Base-by-base conservation (phyloP, 305 asterid species). In the Fraxinus sp. region DNA sequence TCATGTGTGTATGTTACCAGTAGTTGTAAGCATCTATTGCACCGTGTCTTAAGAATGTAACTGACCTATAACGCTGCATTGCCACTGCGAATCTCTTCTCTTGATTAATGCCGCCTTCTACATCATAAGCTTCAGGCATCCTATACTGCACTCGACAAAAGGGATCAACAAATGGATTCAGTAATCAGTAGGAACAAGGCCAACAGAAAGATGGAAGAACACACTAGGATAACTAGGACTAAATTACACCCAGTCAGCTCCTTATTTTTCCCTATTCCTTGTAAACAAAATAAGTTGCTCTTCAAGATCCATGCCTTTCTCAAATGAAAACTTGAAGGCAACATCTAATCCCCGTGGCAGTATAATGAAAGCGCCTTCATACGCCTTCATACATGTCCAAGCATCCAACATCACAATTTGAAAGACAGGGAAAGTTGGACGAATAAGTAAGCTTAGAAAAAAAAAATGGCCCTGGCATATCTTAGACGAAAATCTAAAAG, bases 81-180 rank as follows among this genome's bases (percentile, higher is more conserved):
- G 97, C 98, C 78, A 89, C 96, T 10, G 97, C 78, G 91, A 95
- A 93, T 82, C 98, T 89, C 87, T 91, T 89, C 81, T 92, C 97
- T 89, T 93, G 98, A 88, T 92, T 87, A 59, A 95, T 90, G 13
- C 91, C 93, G 77, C 98, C 96, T 39, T 93, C 98, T 77, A 85
- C 83, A 89, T 93, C 98, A 87, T 95, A 95, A 57, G 98, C 97
- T 7, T 95, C 98, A 18, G 98, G 98, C 86, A 95, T 90, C 88
- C 91, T 90, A 86, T 92, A 93, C 98, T 90, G 92, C 82, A 86
- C 68, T 85, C 57, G 62, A 82, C 78, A 77, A 81, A n/a, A 28
- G 32, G 24, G 68, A 74, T 66, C 41, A 79, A 49, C 32, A 80
- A 46, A 41, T 55, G n/a, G 30, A 7, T 41, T 66, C 37, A 30